phyloP scores from a whole-genome alignment of 768 basidiomycete genomes.

The Mycena chlorophos region DNA sequence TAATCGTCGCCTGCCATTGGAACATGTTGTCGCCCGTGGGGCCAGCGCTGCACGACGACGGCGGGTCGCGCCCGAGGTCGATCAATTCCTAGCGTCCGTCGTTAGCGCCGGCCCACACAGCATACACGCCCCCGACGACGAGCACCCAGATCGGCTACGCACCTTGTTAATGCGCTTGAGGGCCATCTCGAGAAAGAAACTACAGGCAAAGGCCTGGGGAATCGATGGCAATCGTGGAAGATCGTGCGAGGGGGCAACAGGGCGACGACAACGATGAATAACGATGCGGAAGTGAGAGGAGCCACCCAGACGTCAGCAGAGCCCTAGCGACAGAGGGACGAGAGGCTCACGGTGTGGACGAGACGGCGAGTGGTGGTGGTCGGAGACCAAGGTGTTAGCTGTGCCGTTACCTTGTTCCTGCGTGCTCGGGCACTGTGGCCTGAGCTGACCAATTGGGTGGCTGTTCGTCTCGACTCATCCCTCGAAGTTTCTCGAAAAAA shows the following conservation, averaged over 20 bases:
- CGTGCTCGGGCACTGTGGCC: constrained; percentile 5
- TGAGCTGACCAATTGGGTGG: constrained; percentile 6
- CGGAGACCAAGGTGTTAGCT: constrained; percentile 47
- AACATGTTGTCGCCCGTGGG: constrained; percentile 98
- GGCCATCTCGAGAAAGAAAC: constrained; percentile 63
- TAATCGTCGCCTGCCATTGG: constrained; percentile 99
- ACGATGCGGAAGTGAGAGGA: constrained; percentile 25
- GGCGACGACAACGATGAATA: constrained; percentile 19
- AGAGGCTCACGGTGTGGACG: constrained; percentile 23
- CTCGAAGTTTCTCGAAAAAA: constrained; percentile 2
- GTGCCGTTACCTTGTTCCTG: constrained; percentile 46
- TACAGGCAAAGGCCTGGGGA: constrained; percentile 11
- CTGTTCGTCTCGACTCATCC: constrained; percentile 4
- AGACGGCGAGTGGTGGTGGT: constrained; percentile 46
- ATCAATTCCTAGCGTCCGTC: constrained; percentile 81
- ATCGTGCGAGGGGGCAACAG: constrained; percentile 33
- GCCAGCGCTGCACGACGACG: constrained; percentile 98
- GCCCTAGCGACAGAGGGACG: constrained; percentile 12
- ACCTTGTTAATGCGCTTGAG: constrained; percentile 99
- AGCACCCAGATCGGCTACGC: constrained; percentile 13
- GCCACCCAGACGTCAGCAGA: constrained; percentile 34
- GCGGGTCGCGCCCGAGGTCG: constrained; percentile 99
- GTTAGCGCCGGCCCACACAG: constrained; percentile 19
- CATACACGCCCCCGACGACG: constrained; percentile 17
- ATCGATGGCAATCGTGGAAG: constrained; percentile 43